Conservation (phyloP, 306 rosid genomes). For the Fragaria ananassa region DNA sequence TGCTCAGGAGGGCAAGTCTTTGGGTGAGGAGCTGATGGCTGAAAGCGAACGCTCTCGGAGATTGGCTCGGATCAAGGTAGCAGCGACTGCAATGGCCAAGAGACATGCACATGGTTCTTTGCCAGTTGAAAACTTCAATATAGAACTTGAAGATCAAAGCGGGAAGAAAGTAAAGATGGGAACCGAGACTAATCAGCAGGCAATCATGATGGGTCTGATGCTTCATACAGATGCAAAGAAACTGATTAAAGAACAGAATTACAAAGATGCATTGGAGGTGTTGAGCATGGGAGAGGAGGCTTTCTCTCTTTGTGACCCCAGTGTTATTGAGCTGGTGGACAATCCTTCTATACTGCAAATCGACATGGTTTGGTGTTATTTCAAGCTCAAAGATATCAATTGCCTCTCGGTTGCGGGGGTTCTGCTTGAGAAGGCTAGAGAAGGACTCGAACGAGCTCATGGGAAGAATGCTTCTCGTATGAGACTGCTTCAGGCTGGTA, state of each 20-base stretch:
- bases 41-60: constrained; percentile 68
- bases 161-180: constrained; percentile 73
- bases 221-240: constrained; percentile 78
- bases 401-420: constrained; percentile 76
- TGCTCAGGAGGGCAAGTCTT: constrained; percentile 44
- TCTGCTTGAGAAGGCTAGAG: constrained; percentile 74
- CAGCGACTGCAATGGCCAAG: constrained; percentile 57
- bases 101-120: constrained; percentile 76
- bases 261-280: constrained; percentile 77
- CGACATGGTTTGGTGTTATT: constrained; percentile 98
- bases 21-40: constrained; percentile 50
- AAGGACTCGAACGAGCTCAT: constrained; percentile 67
- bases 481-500: constrained; percentile 69
- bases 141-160: constrained; percentile 88
- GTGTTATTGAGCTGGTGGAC: constrained; percentile 76
- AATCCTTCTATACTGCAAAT: constrained; percentile 87
- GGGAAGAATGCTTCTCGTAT: constrained; percentile 79
- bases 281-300: constrained; percentile 89
- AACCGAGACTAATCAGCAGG: constrained; percentile 75
- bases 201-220: constrained; percentile 92
- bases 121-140: constrained; percentile 69
- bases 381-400: constrained; percentile 79
- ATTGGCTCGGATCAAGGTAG: constrained; percentile 68
- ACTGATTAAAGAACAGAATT: constrained; percentile 47
- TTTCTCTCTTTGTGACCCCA: constrained; percentile 81